Base-by-base conservation (phyloP, 805 yeast genomes). In the Kodamaea jinghongensis region DNA sequence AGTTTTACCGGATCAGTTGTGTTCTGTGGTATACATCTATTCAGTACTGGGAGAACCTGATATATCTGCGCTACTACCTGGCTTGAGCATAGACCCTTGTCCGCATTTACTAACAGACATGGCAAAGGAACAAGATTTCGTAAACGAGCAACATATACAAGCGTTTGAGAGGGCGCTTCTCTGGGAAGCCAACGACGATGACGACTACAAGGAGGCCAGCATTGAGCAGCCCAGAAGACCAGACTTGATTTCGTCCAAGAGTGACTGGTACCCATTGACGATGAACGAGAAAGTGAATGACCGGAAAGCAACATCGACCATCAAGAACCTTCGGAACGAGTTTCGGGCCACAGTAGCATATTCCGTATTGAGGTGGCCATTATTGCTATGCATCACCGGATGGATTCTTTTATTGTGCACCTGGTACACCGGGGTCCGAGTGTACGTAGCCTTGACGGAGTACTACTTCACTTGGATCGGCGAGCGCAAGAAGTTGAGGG, bases 361-460 rank as follows among this genome's bases (percentile, higher is more conserved):
- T 45, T 49, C 54, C 3, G 28, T 84, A 1, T 62, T 85, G 17
- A 61, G 93, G 31, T 84, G 83, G 75, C 95, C 93, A 0, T 57
- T 83, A 3, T 61, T 85, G 39, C 34, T 75, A 0, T 59, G 75
- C 12, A 75, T 80, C 1, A 47, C 74, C 2, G 23, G 63, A 11
- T 85, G 90, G 88, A 65, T 82, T 1, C 27, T 53, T 0, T 42
- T 79, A 2, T 61, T 85, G 9, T 68, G 78, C 17, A 17, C 68
- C 0, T 33, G 73, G 0, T 85, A 85, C 55, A 56, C 76, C 4
- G 26, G 70, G 1, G 70, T 84, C 2, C 61, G 95, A 32, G 49
- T 76, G 2, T 77, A 78, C 48, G 87, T 85, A 23, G 76, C 85
- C 1, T 56, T 79, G 2, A 78, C 75, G 55, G 95, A 85, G 53